Evolutionary conservation across 441 rosid genomes (phyloP), one percentile per base, ranked within the genome.

Genomic region (Erysimum pusillum): DNA sequence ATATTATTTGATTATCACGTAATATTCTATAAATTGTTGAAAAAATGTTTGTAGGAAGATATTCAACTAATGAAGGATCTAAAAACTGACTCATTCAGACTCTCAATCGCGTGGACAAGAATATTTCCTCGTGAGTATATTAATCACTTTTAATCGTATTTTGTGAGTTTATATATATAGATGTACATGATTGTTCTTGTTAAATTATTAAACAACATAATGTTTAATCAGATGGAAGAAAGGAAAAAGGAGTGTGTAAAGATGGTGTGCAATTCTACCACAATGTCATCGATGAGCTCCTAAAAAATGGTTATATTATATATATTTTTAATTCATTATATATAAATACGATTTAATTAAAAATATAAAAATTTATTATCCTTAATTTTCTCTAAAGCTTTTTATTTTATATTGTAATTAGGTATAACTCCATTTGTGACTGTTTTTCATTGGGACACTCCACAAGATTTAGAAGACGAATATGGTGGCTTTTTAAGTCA

Each of bases 41-140:
- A 17, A 41, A 77, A 72, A 71, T 35, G 38, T 9, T 74, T 45
- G 7, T 31, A 75, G 73, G 73, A 67, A 15, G 79, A 75, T 67
- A 75, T 75, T 5, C 59, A 75, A 15, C 12, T 75, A 3, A 75
- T 75, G 73, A 75, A 75, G 39, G 12, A 15, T 12, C 49, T 75
- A 14, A 75, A 75, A 32, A 46, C 69, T 18, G 73, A 75, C 34
- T 53, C 67, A 0, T 75, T 75, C 14, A 58, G 79, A 60, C 13
- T 75, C n/a, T 75, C 79, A 5, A 57, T 75, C 15, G 31, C 79
- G 4, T 67, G 79, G 79, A 7, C 79, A 10, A 57, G 79, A 51
- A 58, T 75, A 45, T 66, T 75, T 38, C 78, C 73, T 18, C 51
- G 78, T 74, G 4, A 65, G 57, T 61, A 7, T 14, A 25, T 35